These are phyloP conservation scores for Penicillium egyptiacum DNA, from an alignment of 495 filamentous ascomycete genomes.

Conservation along the genomic window DNA sequence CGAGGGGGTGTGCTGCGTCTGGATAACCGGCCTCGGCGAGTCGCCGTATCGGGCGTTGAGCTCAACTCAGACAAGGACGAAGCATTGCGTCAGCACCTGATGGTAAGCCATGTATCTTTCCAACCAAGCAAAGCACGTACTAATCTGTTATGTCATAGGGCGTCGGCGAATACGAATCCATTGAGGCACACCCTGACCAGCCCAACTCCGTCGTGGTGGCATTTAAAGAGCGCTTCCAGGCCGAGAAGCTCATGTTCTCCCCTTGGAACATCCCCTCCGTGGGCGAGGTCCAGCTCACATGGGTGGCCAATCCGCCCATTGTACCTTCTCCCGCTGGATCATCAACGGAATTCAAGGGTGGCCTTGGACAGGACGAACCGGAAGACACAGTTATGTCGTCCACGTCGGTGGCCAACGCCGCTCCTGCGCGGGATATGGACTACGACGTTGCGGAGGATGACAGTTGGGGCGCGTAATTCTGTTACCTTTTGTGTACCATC, in stretches of 20 bases:
- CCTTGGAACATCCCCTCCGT: slow-evolving; percentile 68
- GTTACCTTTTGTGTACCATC: slow-evolving; percentile 14
- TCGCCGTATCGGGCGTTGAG: slow-evolving; percentile 70
- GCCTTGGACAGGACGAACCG: slow-evolving; percentile 30
- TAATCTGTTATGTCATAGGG: slow-evolving; percentile 50
- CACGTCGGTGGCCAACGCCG: slow-evolving; percentile 20
- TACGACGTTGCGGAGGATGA: slow-evolving; percentile 58
- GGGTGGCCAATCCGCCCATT: slow-evolving; percentile 58
- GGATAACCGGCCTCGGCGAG: slow-evolving; percentile 80
- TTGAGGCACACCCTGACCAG: slow-evolving; percentile 62
- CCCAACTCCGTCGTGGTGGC: slow-evolving; percentile 62
- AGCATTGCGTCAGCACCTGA: slow-evolving; percentile 76
- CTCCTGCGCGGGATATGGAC: slow-evolving; percentile 43
- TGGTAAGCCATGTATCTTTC: slow-evolving; percentile 57
- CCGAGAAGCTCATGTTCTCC: slow-evolving; percentile 78
- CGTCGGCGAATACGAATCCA: slow-evolving; percentile 77
- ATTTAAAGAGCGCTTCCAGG: slow-evolving; percentile 87
- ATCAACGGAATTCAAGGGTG: slow-evolving; percentile 28
- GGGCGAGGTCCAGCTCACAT: slow-evolving; percentile 73
- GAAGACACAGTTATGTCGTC: slow-evolving; percentile 44
- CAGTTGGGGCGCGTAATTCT: slow-evolving; percentile 36
- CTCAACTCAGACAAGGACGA: slow-evolving; percentile 75
- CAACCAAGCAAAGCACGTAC: slow-evolving; percentile 25
- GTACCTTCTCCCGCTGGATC: slow-evolving; percentile 17
- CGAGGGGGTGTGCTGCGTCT: slow-evolving; percentile 67